phyloP scores from a whole-genome alignment of 352 stramenopile genomes.

The Stramenopiles sp. region DNA sequence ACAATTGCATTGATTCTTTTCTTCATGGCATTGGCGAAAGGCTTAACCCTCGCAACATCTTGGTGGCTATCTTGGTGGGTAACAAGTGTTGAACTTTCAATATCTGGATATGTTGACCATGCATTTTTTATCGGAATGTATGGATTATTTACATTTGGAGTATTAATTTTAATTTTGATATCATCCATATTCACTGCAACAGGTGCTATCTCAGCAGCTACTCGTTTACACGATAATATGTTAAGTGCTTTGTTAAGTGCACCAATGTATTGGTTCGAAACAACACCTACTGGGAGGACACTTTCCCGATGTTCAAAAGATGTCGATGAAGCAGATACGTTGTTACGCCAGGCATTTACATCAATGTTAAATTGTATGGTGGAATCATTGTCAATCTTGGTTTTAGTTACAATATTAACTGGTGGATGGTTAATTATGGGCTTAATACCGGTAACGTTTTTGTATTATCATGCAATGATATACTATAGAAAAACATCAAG shows the following conservation, averaged over 20 bases:
- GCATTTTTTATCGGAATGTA: constrained; percentile 6
- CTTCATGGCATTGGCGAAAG: constrained; percentile 1
- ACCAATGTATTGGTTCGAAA: constrained; percentile 61
- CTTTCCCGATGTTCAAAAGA: constrained; percentile 45
- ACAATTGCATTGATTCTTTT: constrained; percentile 2
- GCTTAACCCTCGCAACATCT: background rate
- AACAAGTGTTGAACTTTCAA: background rate
- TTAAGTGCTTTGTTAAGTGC: constrained; percentile 38
- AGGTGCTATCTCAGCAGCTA: constrained; percentile 26
- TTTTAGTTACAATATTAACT: constrained; percentile 11
- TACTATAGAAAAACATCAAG: constrained; percentile 19
- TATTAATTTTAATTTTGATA: background rate
- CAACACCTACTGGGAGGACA: constrained; percentile 44
- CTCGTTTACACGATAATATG: constrained; percentile 34
- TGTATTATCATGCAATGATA: constrained; percentile 8
- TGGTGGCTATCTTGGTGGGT: background rate
- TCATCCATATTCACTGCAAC: background rate
- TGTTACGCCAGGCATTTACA: background rate
- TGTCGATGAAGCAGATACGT: constrained; percentile 13
- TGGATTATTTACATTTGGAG: background rate
- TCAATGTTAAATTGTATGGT: background rate
- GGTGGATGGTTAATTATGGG: constrained; percentile 14
- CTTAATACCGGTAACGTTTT: constrained; percentile 9
- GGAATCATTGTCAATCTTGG: background rate
- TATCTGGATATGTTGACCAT: background rate